These are phyloP conservation scores for Phytophthora sp. DNA, from an alignment of 352 stramenopile genomes.

Conservation along the genomic window DNA sequence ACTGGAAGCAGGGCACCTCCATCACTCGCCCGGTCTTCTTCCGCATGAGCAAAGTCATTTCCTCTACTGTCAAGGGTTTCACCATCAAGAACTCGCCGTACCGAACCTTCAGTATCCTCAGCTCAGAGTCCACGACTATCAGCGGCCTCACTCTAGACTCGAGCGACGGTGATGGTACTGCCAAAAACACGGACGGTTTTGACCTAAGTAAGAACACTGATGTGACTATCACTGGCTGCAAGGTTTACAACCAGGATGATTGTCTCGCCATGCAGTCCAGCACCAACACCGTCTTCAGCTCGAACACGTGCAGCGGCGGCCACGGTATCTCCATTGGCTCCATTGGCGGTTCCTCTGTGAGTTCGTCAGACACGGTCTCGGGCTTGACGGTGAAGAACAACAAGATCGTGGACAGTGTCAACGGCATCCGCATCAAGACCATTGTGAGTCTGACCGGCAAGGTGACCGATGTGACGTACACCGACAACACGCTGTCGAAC, in stretches of 20 bases:
- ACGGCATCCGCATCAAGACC: slow-evolving; percentile 38
- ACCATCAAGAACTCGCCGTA: neutral
- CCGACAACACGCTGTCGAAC: slow-evolving; percentile 25
- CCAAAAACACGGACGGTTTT: neutral
- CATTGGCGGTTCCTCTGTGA: slow-evolving; percentile 17
- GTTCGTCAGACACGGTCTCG: slow-evolving; percentile 23
- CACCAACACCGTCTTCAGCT: slow-evolving; percentile 8
- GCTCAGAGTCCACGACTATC: neutral
- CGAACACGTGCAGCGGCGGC: slow-evolving; percentile 11
- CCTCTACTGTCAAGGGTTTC: slow-evolving; percentile 23
- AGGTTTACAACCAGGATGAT: too few relatives aligned
- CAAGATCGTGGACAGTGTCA: slow-evolving; percentile 34
- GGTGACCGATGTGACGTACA: slow-evolving; percentile 26
- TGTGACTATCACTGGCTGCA: neutral
- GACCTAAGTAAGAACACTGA: neutral
- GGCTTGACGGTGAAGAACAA: slow-evolving; percentile 32
- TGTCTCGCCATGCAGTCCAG: neutral
- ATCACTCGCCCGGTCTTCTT: slow-evolving; percentile 37
- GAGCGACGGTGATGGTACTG: neutral
- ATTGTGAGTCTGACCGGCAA: slow-evolving; percentile 28
- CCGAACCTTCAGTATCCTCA: neutral
- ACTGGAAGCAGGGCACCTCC: slow-evolving; percentile 41
- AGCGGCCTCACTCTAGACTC: neutral
- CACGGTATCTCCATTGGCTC: slow-evolving; percentile 39
- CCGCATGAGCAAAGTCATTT: slow-evolving; percentile 31